These are phyloP conservation scores for Arabis hirsuta DNA, from an alignment of 345 rosid genomes.

Conservation along the genomic window DNA sequence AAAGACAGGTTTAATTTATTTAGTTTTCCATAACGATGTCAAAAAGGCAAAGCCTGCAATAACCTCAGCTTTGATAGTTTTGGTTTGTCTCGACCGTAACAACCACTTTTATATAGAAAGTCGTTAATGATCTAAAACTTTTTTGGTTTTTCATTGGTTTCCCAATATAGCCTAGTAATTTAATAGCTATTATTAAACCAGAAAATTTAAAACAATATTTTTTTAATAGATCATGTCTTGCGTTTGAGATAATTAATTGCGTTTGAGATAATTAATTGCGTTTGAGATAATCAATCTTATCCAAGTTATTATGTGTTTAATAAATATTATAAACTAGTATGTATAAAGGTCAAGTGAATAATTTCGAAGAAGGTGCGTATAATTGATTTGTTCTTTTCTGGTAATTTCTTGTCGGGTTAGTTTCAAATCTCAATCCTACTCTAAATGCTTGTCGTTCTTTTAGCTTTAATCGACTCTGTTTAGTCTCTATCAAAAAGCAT, in stretches of 20 bases:
- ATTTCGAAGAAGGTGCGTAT: constrained; percentile 36
- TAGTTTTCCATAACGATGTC: background rate
- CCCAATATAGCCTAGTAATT: too few species aligned
- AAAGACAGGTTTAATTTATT: constrained; percentile 2
- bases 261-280: background rate
- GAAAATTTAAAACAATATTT: background rate
- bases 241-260: background rate
- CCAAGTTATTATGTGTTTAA: constrained; percentile 3
- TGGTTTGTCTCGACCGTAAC: constrained; percentile 7
- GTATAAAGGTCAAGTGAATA: constrained; percentile 18
- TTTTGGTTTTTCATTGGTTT: constrained; percentile 8
- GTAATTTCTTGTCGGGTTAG: constrained; percentile 38
- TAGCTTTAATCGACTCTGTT: constrained; percentile 18
- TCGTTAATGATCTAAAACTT: background rate
- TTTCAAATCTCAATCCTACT: background rate
- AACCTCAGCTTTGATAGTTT: background rate
- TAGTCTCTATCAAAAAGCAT: constrained; percentile 18
- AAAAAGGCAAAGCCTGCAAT: constrained; percentile 8
- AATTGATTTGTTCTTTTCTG: constrained; percentile 2
- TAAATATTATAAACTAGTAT: constrained; percentile 7
- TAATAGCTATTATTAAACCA: background rate
- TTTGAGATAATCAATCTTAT: constrained; percentile 8
- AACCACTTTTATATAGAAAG: background rate
- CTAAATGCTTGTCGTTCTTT: constrained; percentile 28
- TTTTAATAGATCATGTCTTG: background rate